Evolutionary conservation across 2,329 filamentous ascomycete genomes (phyloP).

Genomic region (Trichoderma gracile): DNA sequence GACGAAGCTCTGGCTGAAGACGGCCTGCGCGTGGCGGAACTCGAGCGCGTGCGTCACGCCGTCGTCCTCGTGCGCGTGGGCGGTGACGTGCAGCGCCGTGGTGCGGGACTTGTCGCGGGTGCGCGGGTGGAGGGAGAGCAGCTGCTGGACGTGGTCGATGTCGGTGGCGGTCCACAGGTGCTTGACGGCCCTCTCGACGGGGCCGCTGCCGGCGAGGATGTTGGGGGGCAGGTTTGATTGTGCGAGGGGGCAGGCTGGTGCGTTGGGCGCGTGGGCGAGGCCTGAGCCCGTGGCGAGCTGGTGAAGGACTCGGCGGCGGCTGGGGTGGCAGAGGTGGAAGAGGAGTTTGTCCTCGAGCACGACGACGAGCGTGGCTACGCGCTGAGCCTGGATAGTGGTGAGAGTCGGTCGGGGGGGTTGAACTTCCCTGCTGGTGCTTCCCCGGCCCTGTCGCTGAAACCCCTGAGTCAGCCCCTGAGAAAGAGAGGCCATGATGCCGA

Average conservation of each 20-base stretch:
- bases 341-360: conserved; percentile 27
- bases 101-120: background rate
- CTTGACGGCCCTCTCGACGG: background rate
- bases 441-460: background rate
- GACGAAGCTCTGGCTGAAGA: conserved; percentile 25
- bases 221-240: conserved; percentile 9
- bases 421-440: background rate
- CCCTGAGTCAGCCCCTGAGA: background rate
- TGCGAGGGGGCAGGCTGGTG: background rate
- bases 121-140: conserved; percentile 2
- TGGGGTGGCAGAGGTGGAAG: conserved; percentile 20
- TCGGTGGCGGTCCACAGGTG: conserved; percentile 1
- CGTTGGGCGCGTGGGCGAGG: background rate
- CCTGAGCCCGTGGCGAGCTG: background rate
- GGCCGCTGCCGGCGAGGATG: background rate
- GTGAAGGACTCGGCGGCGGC: background rate
- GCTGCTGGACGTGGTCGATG: background rate
- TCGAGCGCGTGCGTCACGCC: conserved; percentile 24
- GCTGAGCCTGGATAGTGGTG: conserved; percentile 72
- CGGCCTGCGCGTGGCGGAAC: conserved; percentile 29
- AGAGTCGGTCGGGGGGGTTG: background rate
- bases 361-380: conserved; percentile 70
- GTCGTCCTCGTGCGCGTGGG: conserved; percentile 17
- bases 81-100: conserved; percentile 10
- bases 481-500: background rate